Evolutionary conservation across 805 yeast genomes (phyloP), one percentile per base, ranked within the genome.

Genomic region (Yarrowia sp.): DNA sequence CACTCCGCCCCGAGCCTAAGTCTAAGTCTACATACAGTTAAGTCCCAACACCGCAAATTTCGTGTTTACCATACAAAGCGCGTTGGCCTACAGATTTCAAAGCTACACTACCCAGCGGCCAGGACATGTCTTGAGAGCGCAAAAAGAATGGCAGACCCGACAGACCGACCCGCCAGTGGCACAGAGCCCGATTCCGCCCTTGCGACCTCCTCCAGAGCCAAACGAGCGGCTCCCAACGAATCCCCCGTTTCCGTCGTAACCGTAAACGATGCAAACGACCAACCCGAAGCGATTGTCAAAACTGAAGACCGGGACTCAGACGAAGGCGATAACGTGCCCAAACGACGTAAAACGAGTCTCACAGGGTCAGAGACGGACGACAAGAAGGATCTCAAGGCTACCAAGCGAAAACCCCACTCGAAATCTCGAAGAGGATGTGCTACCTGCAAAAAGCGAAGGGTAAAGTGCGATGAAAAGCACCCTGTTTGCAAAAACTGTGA

Each of bases 341-440:
- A 58, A 14, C 32, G 64, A 15, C 51, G 51, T 7, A 43, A 35
- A 28, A 44, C 51, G 13, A 55, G 61, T 31, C 17, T 14, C 3
- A 39, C 61, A 15, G 61, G 61, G 38, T 55, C 61, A 32, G 64
- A 58, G n/a, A 33, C 63, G 5, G 64, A 58, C 17, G 64, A 58
- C 22, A 43, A 43, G 35, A 58, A 22, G 18, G 51, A 58, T 15
- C 11, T 22, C 35, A 42, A 18, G n/a, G 33, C 55, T 14, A 28
- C 65, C 32, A 92, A 91, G 76, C 81, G 98, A 50, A 88, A 90
- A 71, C 93, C 88, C 71, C 98, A 93, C 74, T 89, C 86, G 66
- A 93, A 93, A 75, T 89, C 96, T 39, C 83, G 96, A 65, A 84
- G 85, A 65, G 98, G 98, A 0, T 92, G 98, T 76, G 83, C 86